A percentile compares a stretch with the other conserved stretches of the same genome.
Conservation (phyloP, 75 land plant species). For the Cunninghamia lanceolata region DNA sequence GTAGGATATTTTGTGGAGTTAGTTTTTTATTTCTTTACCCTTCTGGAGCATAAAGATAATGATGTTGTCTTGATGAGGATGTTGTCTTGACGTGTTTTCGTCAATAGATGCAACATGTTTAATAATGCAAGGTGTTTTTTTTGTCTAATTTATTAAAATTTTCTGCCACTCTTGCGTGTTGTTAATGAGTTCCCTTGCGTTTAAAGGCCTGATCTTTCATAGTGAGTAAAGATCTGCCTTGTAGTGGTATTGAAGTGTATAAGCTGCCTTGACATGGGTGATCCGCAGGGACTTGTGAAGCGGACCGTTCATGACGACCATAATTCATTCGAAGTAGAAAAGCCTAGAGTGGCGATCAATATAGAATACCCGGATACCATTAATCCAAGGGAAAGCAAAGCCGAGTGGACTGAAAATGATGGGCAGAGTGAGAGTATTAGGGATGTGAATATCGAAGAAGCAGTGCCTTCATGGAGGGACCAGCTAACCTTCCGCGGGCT, state of each 20-base stretch:
- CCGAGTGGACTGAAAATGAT: not conserved
- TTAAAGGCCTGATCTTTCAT: no score
- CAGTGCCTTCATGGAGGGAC: slow-evolving; percentile 49
- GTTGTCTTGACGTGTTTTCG: no score
- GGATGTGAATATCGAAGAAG: not conserved
- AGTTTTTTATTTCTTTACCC: no score
- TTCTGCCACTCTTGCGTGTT: no score
- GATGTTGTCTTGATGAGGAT: no score
- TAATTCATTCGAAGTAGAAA: not conserved
- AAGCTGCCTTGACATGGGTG: not conserved
- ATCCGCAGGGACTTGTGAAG: not conserved
- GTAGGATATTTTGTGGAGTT: no score
- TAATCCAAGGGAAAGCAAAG: not conserved
- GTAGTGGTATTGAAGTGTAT: not conserved
- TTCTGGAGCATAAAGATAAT: no score
- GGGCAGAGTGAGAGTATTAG: not conserved
- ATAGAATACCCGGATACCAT: not conserved
- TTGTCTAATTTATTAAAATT: no score
- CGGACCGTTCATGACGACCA: not conserved
- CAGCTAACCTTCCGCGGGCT: slow-evolving; percentile 69
- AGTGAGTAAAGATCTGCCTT: not conserved
- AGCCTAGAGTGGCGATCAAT: not conserved
- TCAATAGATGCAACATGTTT: no score
- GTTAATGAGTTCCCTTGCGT: no score
- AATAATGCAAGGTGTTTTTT: no score